These are phyloP conservation scores for Sphagnurus paluster DNA, from an alignment of 1,284 basidiomycete species.

Conservation along the genomic window DNA sequence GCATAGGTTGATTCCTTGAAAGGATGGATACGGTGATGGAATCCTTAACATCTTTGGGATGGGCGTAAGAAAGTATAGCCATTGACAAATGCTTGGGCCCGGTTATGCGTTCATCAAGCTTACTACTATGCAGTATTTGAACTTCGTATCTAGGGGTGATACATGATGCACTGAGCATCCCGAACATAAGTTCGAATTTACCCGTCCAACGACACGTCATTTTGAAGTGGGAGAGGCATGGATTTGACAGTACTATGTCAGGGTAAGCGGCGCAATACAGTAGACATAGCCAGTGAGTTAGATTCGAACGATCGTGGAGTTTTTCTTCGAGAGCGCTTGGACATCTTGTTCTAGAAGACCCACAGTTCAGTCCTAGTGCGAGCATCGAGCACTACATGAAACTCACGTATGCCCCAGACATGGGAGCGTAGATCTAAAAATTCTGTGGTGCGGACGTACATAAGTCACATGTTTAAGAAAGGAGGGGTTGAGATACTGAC, in stretches of 20 bases:
- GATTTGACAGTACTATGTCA: neutral
- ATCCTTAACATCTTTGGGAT: no score
- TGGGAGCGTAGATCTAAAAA: conserved; percentile 76
- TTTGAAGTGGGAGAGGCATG: neutral
- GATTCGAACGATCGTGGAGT: conserved; percentile 56
- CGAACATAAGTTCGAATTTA: neutral
- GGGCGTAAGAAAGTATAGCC: no score
- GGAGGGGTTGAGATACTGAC: conserved; percentile 38
- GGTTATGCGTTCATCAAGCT: no score
- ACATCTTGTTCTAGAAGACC: conserved; percentile 70
- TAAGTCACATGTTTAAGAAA: neutral
- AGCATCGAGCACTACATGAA: neutral
- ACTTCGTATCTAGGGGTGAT: neutral
- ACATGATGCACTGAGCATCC: neutral
- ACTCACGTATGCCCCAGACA: conserved; percentile 84
- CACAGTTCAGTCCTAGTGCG: conserved; percentile 11
- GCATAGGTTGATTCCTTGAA: no score
- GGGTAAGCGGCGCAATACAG: conserved; percentile 16
- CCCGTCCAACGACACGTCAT: no score
- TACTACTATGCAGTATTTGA: no score
- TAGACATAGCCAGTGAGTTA: no score
- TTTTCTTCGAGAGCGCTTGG: conserved; percentile 71
- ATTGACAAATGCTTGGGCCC: no score
- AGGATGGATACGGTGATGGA: no score
- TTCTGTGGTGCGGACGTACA: conserved; percentile 42